Conservation (phyloP, 371 early-diverging fungal species). For the Lichtheimia corymbifera region DNA sequence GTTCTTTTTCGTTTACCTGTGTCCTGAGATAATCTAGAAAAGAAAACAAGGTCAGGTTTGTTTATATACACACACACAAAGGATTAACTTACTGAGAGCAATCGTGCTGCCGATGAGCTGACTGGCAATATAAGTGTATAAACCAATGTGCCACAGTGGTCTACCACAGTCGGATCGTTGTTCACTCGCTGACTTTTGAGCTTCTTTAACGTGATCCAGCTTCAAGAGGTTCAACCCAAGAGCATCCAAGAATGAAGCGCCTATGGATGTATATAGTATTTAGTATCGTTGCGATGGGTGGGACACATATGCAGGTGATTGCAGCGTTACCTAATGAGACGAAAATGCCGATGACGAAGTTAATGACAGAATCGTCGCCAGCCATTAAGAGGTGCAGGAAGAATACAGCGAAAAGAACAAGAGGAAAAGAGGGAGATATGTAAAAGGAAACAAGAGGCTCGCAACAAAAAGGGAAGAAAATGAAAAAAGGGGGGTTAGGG, state of each 20-base stretch:
- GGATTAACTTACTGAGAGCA: constrained; percentile 56
- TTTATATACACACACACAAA: background rate
- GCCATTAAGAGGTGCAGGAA: constrained; percentile 25
- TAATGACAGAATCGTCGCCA: constrained; percentile 39
- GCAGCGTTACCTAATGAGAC: constrained; percentile 52
- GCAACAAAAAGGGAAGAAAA: constrained; percentile 20
- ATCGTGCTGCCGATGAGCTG: constrained; percentile 71
- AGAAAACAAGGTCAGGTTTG: background rate
- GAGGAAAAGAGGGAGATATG: constrained; percentile 8
- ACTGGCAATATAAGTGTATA: constrained; percentile 65
- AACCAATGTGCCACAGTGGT: constrained; percentile 70
- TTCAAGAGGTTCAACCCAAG: constrained; percentile 68
- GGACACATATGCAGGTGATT: too few relatives aligned
- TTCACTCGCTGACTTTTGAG: constrained; percentile 33
- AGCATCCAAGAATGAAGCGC: constrained; percentile 70
- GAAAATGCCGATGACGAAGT: constrained; percentile 65
- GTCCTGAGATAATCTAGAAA: constrained; percentile 66
- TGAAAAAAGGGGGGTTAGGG: constrained; percentile 1
- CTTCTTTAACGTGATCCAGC: constrained; percentile 69
- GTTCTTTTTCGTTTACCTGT: constrained; percentile 36
- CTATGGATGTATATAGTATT: constrained; percentile 3
- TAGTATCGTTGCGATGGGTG: background rate
- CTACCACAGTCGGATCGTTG: constrained; percentile 67
- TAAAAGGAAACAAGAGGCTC: constrained; percentile 7
- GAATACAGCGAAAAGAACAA: constrained; percentile 1